Conservation (phyloP, 2,329 filamentous ascomycete species). For the Colletotrichum endophyticum region DNA sequence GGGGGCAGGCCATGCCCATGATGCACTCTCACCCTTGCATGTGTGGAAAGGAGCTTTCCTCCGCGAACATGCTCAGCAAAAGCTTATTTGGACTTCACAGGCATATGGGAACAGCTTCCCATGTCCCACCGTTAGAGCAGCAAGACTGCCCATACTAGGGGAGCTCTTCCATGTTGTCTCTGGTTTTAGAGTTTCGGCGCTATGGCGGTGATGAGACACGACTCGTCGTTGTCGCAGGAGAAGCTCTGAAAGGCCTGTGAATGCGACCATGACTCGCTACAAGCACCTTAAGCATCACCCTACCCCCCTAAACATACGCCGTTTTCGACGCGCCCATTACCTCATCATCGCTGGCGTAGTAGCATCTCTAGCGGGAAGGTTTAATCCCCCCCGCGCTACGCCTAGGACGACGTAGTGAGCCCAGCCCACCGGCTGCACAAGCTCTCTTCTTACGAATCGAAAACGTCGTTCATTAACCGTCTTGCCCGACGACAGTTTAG, state of each 20-base stretch:
- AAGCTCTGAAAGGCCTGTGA: not conserved
- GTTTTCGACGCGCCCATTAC: not conserved
- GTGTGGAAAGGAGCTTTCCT: accelerated
- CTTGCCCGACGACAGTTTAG: not conserved
- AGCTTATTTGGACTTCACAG: not conserved
- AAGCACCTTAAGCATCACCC: not conserved
- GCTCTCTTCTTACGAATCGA: not conserved
- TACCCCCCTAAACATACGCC: not conserved
- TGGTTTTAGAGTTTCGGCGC: not conserved
- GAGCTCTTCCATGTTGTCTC: not conserved
- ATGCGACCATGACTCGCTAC: not conserved
- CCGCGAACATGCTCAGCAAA: not conserved
- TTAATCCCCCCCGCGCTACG: not conserved
- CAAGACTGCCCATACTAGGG: not conserved
- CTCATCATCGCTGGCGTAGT: not conserved
- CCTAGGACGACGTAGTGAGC: not conserved
- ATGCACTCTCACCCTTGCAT: not conserved
- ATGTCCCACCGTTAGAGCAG: not conserved
- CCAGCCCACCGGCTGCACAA: not conserved
- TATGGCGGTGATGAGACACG: not conserved
- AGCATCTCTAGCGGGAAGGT: not conserved
- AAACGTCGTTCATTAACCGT: not conserved
- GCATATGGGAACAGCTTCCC: accelerated
- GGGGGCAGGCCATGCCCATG: not conserved
- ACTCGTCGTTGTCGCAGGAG: not conserved